Conservation (phyloP, 2,329 filamentous ascomycete species). For the Penicillium sp. region DNA sequence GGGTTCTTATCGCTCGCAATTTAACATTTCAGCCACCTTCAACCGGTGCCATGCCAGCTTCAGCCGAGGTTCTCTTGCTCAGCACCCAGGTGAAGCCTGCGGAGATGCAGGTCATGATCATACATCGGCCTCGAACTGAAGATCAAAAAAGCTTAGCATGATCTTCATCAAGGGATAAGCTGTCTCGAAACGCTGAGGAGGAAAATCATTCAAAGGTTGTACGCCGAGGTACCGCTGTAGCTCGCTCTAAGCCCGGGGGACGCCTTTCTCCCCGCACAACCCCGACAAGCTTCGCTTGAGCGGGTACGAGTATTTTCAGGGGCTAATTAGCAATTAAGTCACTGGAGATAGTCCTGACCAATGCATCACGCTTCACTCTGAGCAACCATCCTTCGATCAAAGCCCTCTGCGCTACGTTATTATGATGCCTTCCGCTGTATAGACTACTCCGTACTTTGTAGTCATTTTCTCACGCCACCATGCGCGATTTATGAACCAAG, state of each 20-base stretch:
- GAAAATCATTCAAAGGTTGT: neutral
- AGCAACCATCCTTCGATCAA: neutral
- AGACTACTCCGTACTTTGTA: neutral
- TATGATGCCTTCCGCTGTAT: neutral
- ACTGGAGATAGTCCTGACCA: neutral
- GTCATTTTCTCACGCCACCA: constrained; percentile 11
- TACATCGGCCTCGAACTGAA: neutral
- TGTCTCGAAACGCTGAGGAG: neutral
- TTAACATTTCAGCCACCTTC: neutral
- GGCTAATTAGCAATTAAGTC: neutral
- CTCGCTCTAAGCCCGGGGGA: neutral
- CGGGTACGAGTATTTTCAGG: constrained; percentile 2
- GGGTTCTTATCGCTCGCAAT: neutral
- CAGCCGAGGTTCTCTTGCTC: neutral
- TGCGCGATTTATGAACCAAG: constrained; percentile 2
- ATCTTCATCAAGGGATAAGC: neutral
- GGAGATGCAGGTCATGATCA: neutral
- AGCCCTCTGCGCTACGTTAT: neutral
- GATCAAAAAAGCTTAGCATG: constrained; percentile 7
- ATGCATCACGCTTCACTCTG: neutral
- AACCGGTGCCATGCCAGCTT: neutral
- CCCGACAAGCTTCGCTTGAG: neutral
- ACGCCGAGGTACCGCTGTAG: neutral
- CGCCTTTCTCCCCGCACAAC: constrained; percentile 3
- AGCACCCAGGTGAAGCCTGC: neutral